Percentiles rank a stretch among this genome's conserved stretches.
phyloP scores from a whole-genome alignment of 176 grass and related monocot genomes.

The Saccharum officinarum region DNA sequence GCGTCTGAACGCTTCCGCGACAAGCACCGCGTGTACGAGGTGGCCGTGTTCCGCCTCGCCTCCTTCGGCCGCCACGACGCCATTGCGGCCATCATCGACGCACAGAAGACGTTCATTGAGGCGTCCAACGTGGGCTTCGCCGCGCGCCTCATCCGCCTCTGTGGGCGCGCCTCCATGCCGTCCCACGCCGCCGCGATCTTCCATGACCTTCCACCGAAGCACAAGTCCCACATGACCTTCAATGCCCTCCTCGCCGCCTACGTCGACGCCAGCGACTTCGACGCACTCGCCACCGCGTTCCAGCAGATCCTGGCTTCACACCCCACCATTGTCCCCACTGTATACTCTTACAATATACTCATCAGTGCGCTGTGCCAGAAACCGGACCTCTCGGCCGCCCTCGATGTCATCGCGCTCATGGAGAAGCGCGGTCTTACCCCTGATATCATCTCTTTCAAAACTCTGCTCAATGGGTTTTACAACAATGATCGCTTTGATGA shows the following conservation, averaged over 20 bases:
- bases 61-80: conserved; percentile 39
- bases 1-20: conserved; percentile 1
- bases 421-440: conserved; percentile 44
- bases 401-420: conserved; percentile 50
- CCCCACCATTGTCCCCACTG: conserved; percentile 31
- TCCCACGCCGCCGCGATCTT: conserved; percentile 49
- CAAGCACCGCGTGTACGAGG: conserved; percentile 47
- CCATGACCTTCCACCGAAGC: conserved; percentile 34
- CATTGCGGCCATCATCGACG: conserved; percentile 49
- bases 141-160: conserved; percentile 58
- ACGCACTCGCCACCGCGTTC: conserved; percentile 30
- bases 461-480: conserved; percentile 55
- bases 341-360: conserved; percentile 65
- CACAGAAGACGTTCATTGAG: conserved; percentile 59
- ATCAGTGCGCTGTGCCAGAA: conserved; percentile 43
- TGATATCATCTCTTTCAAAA: conserved; percentile 46
- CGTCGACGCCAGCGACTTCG: conserved; percentile 7
- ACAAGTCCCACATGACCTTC: conserved; percentile 36
- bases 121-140: conserved; percentile 41
- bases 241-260: conserved; percentile 52
- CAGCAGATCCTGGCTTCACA: conserved; percentile 39
- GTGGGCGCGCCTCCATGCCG: conserved; percentile 58
- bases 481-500: conserved; percentile 21
- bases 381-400: conserved; percentile 45
- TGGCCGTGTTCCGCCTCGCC: conserved; percentile 49